phyloP scores from a whole-genome alignment of 768 basidiomycete genomes.

The Lyophyllum semitale region DNA sequence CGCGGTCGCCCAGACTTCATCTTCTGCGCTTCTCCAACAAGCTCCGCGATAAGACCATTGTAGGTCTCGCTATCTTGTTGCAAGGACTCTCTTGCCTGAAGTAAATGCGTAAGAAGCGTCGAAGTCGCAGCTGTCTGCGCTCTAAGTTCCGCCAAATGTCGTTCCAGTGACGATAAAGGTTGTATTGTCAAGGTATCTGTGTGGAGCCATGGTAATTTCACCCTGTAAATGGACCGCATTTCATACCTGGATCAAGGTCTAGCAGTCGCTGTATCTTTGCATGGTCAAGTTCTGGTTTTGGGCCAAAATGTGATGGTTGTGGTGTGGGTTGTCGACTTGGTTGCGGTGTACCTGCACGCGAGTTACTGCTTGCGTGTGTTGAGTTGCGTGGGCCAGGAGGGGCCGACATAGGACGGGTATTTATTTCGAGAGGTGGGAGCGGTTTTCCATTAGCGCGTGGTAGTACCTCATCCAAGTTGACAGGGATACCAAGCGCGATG shows the following conservation, averaged over 20 bases:
- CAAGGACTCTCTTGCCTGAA: slow-evolving; percentile 79
- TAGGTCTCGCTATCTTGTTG: slow-evolving; percentile 90
- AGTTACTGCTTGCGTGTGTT: slow-evolving; percentile 34
- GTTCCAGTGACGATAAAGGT: slow-evolving; percentile 67
- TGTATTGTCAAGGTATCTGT: slow-evolving; percentile 74
- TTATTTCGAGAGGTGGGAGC: slow-evolving; percentile 81
- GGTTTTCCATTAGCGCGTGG: slow-evolving; percentile 64
- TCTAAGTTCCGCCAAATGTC: slow-evolving; percentile 67
- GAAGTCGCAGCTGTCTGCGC: slow-evolving; percentile 77
- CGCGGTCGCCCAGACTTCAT: slow-evolving; percentile 65
- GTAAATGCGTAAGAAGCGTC: slow-evolving; percentile 72
- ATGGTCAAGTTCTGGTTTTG: slow-evolving; percentile 73
- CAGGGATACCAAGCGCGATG: slow-evolving; percentile 89
- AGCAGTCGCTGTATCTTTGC: slow-evolving; percentile 67
- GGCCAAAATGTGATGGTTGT: slow-evolving; percentile 62
- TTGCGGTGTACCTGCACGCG: slow-evolving; percentile 56
- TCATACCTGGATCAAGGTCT: slow-evolving; percentile 65
- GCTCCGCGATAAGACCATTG: slow-evolving; percentile 86
- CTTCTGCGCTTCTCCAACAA: slow-evolving; percentile 91
- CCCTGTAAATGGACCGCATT: not conserved
- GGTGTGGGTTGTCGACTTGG: slow-evolving; percentile 33
- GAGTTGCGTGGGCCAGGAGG: slow-evolving; percentile 65
- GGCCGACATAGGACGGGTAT: slow-evolving; percentile 79
- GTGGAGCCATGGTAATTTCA: not conserved
- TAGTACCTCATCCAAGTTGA: slow-evolving; percentile 91